Conservation (phyloP, 495 filamentous ascomycete genomes). For the Penicillium taxi region DNA sequence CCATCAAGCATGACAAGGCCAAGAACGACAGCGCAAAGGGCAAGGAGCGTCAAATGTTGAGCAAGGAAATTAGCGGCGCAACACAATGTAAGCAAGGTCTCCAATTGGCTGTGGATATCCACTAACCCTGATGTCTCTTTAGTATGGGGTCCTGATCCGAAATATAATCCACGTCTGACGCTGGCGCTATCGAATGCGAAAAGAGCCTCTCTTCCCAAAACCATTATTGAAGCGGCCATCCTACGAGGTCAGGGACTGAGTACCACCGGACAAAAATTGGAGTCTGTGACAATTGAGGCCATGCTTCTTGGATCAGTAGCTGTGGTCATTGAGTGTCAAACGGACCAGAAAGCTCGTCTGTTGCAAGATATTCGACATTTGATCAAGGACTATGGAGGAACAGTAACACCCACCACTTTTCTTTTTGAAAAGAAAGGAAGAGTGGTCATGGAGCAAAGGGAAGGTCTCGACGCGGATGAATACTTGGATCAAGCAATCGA, state of each 20-base stretch:
- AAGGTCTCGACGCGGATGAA: slow-evolving; percentile 57
- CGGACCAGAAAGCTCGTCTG: slow-evolving; percentile 67
- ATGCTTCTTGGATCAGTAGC: slow-evolving; percentile 73
- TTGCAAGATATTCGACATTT: slow-evolving; percentile 61
- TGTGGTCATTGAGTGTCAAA: slow-evolving; percentile 73
- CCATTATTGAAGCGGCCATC: slow-evolving; percentile 72
- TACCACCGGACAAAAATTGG: slow-evolving; percentile 59
- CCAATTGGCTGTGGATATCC: neutral
- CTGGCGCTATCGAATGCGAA: slow-evolving; percentile 69
- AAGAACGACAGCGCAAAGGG: slow-evolving; percentile 57
- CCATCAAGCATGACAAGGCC: slow-evolving; percentile 90
- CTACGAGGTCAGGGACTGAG: slow-evolving; percentile 80
- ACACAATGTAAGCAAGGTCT: slow-evolving; percentile 41
- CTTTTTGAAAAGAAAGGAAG: slow-evolving; percentile 74
- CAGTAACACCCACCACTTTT: slow-evolving; percentile 64
- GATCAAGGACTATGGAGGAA: slow-evolving; percentile 63
- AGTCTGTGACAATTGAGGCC: slow-evolving; percentile 70
- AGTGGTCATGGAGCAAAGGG: slow-evolving; percentile 57
- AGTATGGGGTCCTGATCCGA: slow-evolving; percentile 62
- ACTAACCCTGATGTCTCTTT: slow-evolving; percentile 6
- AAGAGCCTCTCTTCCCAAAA: slow-evolving; percentile 78
- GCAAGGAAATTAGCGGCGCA: slow-evolving; percentile 46
- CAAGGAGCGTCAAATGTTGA: slow-evolving; percentile 42
- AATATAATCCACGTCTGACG: slow-evolving; percentile 65
- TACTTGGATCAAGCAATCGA: slow-evolving; percentile 81